These are phyloP conservation scores for Cercospora zeina DNA, from an alignment of 2,329 filamentous ascomycete species.

Conservation along the genomic window DNA sequence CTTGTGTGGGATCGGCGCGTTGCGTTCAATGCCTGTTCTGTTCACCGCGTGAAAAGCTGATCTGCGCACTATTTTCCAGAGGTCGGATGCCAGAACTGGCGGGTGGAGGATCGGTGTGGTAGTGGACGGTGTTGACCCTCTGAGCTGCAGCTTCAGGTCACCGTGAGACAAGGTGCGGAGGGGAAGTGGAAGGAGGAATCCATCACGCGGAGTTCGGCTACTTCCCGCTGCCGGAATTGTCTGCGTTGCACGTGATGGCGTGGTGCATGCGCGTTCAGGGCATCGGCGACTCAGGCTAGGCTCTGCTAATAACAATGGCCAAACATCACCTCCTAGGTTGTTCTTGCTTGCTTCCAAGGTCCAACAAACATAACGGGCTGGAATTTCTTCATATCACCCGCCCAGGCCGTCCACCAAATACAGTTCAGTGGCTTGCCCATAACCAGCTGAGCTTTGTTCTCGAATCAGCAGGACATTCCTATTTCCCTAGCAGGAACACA, in stretches of 20 bases:
- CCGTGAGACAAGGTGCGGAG: background rate
- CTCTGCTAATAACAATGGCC: too few relatives aligned
- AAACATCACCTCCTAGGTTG: too few relatives aligned
- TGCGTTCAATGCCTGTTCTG: background rate
- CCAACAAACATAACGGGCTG: too few relatives aligned
- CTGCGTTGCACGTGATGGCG: background rate
- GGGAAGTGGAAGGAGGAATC: background rate
- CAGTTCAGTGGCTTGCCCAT: too few relatives aligned
- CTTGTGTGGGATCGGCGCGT: background rate
- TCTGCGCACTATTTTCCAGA: background rate
- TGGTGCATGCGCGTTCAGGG: too few relatives aligned
- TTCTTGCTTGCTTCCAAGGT: too few relatives aligned
- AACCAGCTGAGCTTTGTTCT: too few relatives aligned
- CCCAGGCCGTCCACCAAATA: too few relatives aligned
- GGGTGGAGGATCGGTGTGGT: background rate
- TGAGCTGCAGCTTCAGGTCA: background rate
- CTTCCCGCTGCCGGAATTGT: background rate
- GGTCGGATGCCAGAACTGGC: background rate
- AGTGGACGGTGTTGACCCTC: background rate
- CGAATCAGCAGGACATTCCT: too few relatives aligned
- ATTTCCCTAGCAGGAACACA: too few relatives aligned
- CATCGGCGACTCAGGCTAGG: too few relatives aligned
- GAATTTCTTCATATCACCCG: too few relatives aligned
- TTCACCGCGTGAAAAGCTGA: background rate
- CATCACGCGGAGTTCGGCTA: constrained; percentile 4